Evolutionary conservation across 805 yeast species (phyloP).

Genomic region (Candida lessepsii): DNA sequence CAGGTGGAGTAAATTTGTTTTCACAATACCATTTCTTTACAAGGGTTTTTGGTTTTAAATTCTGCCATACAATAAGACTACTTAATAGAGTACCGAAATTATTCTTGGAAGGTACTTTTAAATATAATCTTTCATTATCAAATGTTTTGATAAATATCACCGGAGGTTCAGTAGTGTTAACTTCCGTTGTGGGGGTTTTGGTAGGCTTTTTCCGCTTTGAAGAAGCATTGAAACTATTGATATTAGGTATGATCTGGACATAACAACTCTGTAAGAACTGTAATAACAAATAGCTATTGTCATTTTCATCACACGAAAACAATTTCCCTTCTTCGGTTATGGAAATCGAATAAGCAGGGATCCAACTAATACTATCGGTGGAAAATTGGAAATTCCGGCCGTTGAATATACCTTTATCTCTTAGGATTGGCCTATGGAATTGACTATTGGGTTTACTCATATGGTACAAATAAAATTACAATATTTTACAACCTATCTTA

Average conservation of each 20-base stretch:
- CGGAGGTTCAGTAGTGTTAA: conserved; percentile 25
- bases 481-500: background rate
- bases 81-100: conserved; percentile 46
- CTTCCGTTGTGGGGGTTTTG: background rate
- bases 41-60: conserved; percentile 50
- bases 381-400: conserved; percentile 36
- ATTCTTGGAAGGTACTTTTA: conserved; percentile 33
- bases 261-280: conserved; percentile 39
- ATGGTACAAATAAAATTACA: background rate
- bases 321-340: conserved; percentile 36
- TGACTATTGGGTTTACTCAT: background rate
- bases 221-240: conserved; percentile 10
- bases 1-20: conserved; percentile 27
- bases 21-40: conserved; percentile 53
- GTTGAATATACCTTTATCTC: conserved; percentile 34
- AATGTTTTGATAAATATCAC: conserved; percentile 42
- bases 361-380: conserved; percentile 39
- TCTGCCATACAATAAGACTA: conserved; percentile 56
- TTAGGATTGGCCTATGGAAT: conserved; percentile 26
- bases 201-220: conserved; percentile 6
- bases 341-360: conserved; percentile 25
- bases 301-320: conserved; percentile 30
- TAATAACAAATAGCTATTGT: conserved; percentile 29
- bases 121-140: conserved; percentile 37
- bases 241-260: conserved; percentile 34